Evolutionary conservation across 148 eudicot species (phyloP).

Genomic region (Heliamphora exappendiculata): DNA sequence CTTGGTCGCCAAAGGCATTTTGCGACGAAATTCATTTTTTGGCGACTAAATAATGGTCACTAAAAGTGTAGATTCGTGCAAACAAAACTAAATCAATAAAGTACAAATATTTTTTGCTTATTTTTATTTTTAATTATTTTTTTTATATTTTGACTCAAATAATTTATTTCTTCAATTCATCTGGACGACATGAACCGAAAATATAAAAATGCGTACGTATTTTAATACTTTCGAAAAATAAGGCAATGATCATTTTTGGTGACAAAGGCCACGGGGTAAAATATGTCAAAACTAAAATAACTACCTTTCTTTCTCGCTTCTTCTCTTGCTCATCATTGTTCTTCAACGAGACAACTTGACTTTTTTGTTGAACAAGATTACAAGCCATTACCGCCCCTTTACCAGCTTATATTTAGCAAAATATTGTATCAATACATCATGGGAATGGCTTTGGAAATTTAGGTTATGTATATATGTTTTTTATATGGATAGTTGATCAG

Average conservation of each 20-base stretch:
- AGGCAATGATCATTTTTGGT: conserved; percentile 4
- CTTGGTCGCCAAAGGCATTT: too few relatives aligned
- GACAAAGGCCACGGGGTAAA: conserved; percentile 16
- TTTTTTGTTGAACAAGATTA: background rate
- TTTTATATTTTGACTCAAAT: too few relatives aligned
- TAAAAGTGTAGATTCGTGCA: too few relatives aligned
- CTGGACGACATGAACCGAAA: too few relatives aligned
- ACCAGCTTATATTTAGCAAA: conserved; percentile 16
- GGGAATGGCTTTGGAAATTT: background rate
- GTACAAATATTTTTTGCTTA: too few relatives aligned
- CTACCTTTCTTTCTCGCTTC: conserved; percentile 6
- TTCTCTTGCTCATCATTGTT: background rate
- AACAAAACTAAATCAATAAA: too few relatives aligned
- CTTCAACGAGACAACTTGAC: background rate
- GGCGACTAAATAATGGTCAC: too few relatives aligned
- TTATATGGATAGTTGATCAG: background rate
- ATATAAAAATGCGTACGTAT: too few relatives aligned
- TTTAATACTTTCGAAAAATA: too few relatives aligned
- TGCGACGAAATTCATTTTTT: too few relatives aligned
- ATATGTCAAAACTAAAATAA: conserved; percentile 17
- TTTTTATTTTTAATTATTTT: too few relatives aligned
- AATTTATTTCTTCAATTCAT: too few relatives aligned
- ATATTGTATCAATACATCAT: background rate
- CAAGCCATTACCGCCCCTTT: conserved; percentile 18
- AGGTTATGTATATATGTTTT: background rate